Evolutionary conservation across 2,329 filamentous ascomycete genomes (phyloP), one percentile per base, ranked within the genome.

Genomic region (Fusarium verrucosum): DNA sequence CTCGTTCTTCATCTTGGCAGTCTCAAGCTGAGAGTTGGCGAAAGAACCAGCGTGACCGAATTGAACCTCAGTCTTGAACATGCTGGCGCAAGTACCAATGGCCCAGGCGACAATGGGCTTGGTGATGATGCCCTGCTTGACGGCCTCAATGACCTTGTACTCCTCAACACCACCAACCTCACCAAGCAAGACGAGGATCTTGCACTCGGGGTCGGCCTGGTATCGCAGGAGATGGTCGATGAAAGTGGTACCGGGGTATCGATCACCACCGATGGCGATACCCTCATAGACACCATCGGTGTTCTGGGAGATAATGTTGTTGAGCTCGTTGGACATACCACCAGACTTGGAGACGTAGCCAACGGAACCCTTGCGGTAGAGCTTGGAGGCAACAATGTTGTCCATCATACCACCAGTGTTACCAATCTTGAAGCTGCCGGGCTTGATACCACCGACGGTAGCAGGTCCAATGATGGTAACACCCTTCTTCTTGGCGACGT

Each of bases 321-420:
- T 99, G 76, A 99, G 84, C 86, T 99, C 95, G 87, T 99, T 99
- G 81, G 95, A 98, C 95, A 99, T 99, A 83, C 95, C 95, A 78
- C 95, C 95, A 58, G 95, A 99, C 87, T 99, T 99, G 87, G 94
- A 98, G 81, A 99, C 95, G 82, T 99, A 99, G 74, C 92, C 95
- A 71, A 99, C 94, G 73, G 95, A 98, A 74, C 95, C 95, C 84
- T 95, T 95, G 82, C 95, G 94, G 89, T 99, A 99, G 63, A 99
- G 92, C 89, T 99, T 99, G 79, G 95, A 98, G 73, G 95, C 93
- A 68, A 99, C 95, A 75, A 99, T 99, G 88, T 99, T 99, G 88
- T 99, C 95, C 95, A 99, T 99, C 95, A 99, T 99, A 82, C 95
- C 95, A 87, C 95, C 95, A 75, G 95, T 99, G 88, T 99, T 99